phyloP scores from a whole-genome alignment of 805 yeast genomes.

The Schwanniomyces pseudopolymorphus region DNA sequence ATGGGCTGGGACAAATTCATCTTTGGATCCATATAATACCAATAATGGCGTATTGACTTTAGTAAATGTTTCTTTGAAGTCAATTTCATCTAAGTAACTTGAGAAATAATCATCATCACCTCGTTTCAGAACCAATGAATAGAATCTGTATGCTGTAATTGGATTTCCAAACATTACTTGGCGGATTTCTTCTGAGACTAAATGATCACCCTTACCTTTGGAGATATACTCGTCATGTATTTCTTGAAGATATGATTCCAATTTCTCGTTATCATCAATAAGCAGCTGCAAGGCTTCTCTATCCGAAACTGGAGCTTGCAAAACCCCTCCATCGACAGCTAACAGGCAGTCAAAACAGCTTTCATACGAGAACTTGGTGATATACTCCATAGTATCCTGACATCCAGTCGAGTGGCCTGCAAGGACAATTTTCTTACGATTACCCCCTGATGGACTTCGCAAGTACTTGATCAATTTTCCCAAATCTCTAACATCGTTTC shows the following conservation, averaged over 20 bases:
- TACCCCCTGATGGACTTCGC: constrained; percentile 42
- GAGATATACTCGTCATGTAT: constrained; percentile 35
- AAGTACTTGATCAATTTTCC: constrained; percentile 54
- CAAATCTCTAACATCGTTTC: constrained; percentile 59
- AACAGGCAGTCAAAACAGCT: constrained; percentile 12
- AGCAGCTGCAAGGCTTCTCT: constrained; percentile 42
- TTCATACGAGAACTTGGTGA: constrained; percentile 34
- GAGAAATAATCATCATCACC: constrained; percentile 86
- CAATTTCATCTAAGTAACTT: constrained; percentile 51
- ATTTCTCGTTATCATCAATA: constrained; percentile 3
- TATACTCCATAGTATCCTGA: constrained; percentile 67
- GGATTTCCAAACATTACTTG: constrained; percentile 52
- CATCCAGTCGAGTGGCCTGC: constrained; percentile 89
- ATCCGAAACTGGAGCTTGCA: constrained; percentile 79
- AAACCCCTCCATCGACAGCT: constrained; percentile 53
- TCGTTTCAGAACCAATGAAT: constrained; percentile 51
- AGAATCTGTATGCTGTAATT: constrained; percentile 68
- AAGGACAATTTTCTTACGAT: constrained; percentile 51
- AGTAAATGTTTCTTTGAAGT: constrained; percentile 52
- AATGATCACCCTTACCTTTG: constrained; percentile 44
- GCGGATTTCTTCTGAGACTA: constrained; percentile 52
- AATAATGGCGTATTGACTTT: constrained; percentile 45
- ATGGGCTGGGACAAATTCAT: constrained; percentile 57
- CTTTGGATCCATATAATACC: constrained; percentile 57
- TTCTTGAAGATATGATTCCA: constrained; percentile 25